phyloP scores from a whole-genome alignment of 352 stramenopile species.

The Aphanomyces euteiches region DNA sequence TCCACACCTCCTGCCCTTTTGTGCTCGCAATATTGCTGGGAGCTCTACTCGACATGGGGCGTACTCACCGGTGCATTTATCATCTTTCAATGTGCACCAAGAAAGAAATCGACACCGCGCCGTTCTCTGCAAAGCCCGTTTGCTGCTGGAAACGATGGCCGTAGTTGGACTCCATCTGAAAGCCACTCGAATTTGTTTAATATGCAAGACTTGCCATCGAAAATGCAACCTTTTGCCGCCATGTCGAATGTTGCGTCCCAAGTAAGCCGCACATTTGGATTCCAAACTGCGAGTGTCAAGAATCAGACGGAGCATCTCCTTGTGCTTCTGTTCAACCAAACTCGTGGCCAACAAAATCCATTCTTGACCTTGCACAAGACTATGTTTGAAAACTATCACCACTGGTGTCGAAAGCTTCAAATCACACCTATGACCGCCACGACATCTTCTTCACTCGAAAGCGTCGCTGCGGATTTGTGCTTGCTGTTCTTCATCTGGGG shows the following conservation, averaged over 20 bases:
- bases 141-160: conserved; percentile 74
- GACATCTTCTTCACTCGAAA: conserved; percentile 73
- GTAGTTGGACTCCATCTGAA: conserved; percentile 54
- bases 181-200: conserved; percentile 76
- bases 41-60: conserved; percentile 58
- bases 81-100: conserved; percentile 43
- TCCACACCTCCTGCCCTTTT: conserved; percentile 41
- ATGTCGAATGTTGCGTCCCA: conserved; percentile 82
- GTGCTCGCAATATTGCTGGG: conserved; percentile 53
- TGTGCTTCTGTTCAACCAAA: conserved; percentile 92
- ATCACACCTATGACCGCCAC: conserved; percentile 59
- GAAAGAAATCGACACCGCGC: conserved; percentile 18
- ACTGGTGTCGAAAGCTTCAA: conserved; percentile 85
- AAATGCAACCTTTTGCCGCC: conserved; percentile 82
- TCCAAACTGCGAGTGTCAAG: conserved; percentile 81
- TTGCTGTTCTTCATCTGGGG: conserved; percentile 99
- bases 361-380: conserved; percentile 78
- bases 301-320: conserved; percentile 98
- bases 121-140: conserved; percentile 42
- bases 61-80: conserved; percentile 42
- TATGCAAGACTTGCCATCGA: conserved; percentile 51
- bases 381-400: conserved; percentile 85
- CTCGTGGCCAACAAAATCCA: conserved; percentile 68
- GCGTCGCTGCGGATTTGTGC: conserved; percentile 81
- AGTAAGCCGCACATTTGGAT: conserved; percentile 81